Evolutionary conservation across 2,329 filamentous ascomycete species (phyloP).

Genomic region (Orbilia brochopaga): DNA sequence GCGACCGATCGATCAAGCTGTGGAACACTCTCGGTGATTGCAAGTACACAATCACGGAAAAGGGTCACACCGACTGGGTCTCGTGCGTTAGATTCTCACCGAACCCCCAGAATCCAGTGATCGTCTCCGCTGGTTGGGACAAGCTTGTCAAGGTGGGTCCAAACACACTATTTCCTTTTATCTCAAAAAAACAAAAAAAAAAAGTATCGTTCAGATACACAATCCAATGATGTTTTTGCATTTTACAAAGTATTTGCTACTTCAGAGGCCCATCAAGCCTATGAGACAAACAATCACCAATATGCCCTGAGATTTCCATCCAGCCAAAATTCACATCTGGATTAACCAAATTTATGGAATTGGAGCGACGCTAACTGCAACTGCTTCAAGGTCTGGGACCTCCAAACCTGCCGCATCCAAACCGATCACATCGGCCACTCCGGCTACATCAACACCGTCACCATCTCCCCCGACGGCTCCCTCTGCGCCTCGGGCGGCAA

Average conservation of each 20-base stretch:
- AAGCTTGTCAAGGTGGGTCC: constrained; percentile 98
- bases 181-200: constrained; percentile 4
- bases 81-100: constrained; percentile 99
- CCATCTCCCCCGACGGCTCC: constrained; percentile 48
- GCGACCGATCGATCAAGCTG: constrained; percentile 61
- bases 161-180: constrained; percentile 19
- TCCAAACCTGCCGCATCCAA: constrained; percentile 42
- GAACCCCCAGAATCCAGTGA: constrained; percentile 99
- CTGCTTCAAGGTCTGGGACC: constrained; percentile 71
- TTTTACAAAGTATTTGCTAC: constrained; percentile 99
- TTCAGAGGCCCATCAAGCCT: constrained; percentile 89
- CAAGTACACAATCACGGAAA: constrained; percentile 99
- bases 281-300: constrained; percentile 97
- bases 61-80: constrained; percentile 99
- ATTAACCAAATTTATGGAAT: neutral
- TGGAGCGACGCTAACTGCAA: constrained; percentile 10
- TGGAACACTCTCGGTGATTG: constrained; percentile 91
- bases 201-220: constrained; percentile 37
- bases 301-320: constrained; percentile 72
- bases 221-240: constrained; percentile 87
- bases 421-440: constrained; percentile 85
- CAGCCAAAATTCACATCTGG: constrained; percentile 52
- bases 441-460: constrained; percentile 49
- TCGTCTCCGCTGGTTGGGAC: constrained; percentile 98
- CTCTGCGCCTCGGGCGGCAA: constrained; percentile 49